A percentile compares a stretch with the other conserved stretches of the same genome.
Evolutionary conservation across 371 early-diverging fungal species (phyloP).

Genomic region (Mucor saturninus): DNA sequence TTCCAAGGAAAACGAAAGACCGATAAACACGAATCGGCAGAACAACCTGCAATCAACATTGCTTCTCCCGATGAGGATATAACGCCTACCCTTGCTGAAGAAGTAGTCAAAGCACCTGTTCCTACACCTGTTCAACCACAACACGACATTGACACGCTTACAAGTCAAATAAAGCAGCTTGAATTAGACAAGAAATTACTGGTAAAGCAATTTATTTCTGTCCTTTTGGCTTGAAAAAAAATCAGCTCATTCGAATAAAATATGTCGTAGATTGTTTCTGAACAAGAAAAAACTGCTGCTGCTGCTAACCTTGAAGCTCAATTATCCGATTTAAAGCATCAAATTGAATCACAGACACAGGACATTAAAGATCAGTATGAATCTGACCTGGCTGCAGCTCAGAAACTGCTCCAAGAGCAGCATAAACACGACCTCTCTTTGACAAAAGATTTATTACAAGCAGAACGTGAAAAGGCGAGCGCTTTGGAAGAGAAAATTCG

Average conservation of each 20-base stretch:
- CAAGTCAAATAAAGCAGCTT: constrained; percentile 6
- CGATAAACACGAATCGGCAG: not conserved
- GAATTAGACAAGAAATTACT: constrained; percentile 8
- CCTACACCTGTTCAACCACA: not conserved
- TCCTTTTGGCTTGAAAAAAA: not conserved
- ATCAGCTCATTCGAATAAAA: not conserved
- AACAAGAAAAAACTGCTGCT: not conserved
- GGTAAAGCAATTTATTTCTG: not conserved
- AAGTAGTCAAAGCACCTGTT: not conserved
- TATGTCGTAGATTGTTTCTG: not conserved
- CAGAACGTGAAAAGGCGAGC: constrained; percentile 11
- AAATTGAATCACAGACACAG: constrained; percentile 8
- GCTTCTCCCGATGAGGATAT: not conserved
- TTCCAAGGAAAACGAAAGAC: constrained; percentile 35
- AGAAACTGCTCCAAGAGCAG: not conserved
- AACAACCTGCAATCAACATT: too few relatives aligned
- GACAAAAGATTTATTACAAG: not conserved
- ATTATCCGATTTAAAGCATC: constrained; percentile 8
- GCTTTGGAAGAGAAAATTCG: constrained; percentile 8
- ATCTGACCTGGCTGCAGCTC: not conserved
- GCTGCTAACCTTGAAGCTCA: constrained; percentile 7
- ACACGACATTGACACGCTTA: not conserved
- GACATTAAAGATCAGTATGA: not conserved
- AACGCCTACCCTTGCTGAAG: not conserved
- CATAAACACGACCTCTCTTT: not conserved